Conservation (phyloP, 2,329 filamentous ascomycete species). For the Tolypocladium ophioglossoides region DNA sequence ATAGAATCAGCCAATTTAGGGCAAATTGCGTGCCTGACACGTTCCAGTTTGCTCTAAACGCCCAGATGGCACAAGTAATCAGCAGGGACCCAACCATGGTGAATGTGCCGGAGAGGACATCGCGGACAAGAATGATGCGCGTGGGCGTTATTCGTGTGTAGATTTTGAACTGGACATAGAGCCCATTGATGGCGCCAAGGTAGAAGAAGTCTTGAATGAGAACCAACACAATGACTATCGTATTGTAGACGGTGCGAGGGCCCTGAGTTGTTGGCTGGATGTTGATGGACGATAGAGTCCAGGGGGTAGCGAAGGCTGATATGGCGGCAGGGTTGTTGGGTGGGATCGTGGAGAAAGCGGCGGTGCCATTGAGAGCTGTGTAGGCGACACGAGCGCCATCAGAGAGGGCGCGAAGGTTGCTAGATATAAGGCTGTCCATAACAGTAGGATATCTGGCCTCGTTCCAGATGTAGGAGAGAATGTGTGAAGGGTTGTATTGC, state of each 20-base stretch:
- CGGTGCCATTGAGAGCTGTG: conserved; percentile 7
- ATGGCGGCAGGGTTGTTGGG: conserved; percentile 6
- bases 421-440: conserved; percentile 7
- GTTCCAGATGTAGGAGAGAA: conserved; percentile 11
- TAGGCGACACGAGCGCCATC: conserved; percentile 6
- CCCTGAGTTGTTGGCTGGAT: conserved; percentile 11
- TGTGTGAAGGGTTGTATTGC: conserved; percentile 6
- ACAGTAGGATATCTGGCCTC: conserved; percentile 8
- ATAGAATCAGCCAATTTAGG: conserved; percentile 9
- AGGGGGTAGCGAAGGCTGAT: conserved; percentile 10
- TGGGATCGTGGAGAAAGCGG: conserved; percentile 6
- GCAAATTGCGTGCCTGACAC: conserved; percentile 6
- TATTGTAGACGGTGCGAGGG: conserved; percentile 14
- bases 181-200: conserved; percentile 11
- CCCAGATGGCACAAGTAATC: conserved; percentile 6
- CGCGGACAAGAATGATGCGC: conserved; percentile 9
- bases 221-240: conserved; percentile 12
- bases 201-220: conserved; percentile 14
- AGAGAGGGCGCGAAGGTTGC: conserved; percentile 6
- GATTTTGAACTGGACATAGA: conserved; percentile 11
- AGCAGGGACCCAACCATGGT: conserved; percentile 9
- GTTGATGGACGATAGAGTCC: conserved; percentile 10
- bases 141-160: conserved; percentile 4
- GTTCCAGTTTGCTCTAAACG: conserved; percentile 8
- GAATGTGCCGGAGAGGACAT: conserved; percentile 6